These are phyloP conservation scores for California macrophylla DNA, from an alignment of 441 rosid genomes.

Conservation along the genomic window DNA sequence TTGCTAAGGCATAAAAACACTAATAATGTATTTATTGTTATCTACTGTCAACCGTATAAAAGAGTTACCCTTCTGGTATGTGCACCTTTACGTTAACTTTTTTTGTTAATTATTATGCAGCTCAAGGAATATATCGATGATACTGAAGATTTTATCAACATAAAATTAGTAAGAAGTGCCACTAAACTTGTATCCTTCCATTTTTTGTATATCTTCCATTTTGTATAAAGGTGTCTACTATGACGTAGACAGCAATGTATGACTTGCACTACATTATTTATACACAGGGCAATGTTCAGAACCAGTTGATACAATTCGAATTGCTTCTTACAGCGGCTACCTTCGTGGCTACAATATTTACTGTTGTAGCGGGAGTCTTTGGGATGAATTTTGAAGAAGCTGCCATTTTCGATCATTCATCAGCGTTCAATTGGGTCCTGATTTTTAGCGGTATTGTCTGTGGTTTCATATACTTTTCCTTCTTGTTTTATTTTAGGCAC, in stretches of 20 bases:
- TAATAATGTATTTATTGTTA: too few species aligned
- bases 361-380: slow-evolving; percentile 72
- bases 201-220: not conserved
- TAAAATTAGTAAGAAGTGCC: slow-evolving; percentile 56
- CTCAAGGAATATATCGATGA: slow-evolving; percentile 95
- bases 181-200: not conserved
- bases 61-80: too few species aligned
- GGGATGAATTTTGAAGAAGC: slow-evolving; percentile 72
- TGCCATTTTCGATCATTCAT: slow-evolving; percentile 51
- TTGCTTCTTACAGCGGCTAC: slow-evolving; percentile 92
- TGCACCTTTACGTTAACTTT: too few species aligned
- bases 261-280: not conserved
- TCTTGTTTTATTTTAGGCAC: slow-evolving; percentile 69
- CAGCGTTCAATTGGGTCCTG: slow-evolving; percentile 64
- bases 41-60: too few species aligned
- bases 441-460: slow-evolving; percentile 51
- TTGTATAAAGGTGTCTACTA: not conserved
- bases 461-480: slow-evolving; percentile 39
- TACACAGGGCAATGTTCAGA: slow-evolving; percentile 82
- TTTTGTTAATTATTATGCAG: slow-evolving; percentile 32
- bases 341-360: slow-evolving; percentile 71
- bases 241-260: slow-evolving; percentile 6
- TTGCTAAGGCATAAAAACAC: too few species aligned
- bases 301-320: slow-evolving; percentile 85
- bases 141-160: slow-evolving; percentile 92